Evolutionary conservation across 148 eudicot genomes (phyloP), one percentile per base, ranked within the genome.

Genomic region (Rhododendron williamsianum): DNA sequence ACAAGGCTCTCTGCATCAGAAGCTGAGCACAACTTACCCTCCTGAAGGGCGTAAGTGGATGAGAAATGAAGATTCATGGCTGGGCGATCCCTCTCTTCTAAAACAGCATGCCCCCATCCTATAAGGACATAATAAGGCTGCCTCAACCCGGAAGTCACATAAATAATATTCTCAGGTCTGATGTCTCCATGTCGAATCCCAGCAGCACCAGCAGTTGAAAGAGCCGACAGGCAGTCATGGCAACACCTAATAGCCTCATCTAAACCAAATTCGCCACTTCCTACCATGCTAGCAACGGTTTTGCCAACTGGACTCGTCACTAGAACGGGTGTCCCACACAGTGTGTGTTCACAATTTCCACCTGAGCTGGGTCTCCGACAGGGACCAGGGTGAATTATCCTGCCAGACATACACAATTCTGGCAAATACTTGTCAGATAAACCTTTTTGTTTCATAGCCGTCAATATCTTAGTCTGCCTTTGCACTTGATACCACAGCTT

Each of bases 401-500:
- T 86, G 48, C 99, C 98, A 4, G 99, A 97, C n/a, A 91, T 92
- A 85, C 74, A 89, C 80, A 97, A 63, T 71, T 93, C 92, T 30
- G 99, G 98, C 33, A 97, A 85, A 90, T 92, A 92, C 88, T 94
- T 94, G 88, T 92, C 91, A 0, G 98, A 93, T 76, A 95, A 69
- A 56, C 94, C 96, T 81, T 91, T 93, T 60, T 97, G 96, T 81
- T 92, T 95, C 96, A 97, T 95, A 25, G 94, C 80, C n/a, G 92
- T 89, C 78, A 97, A 89, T 81, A 97, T 90, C 90, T 95, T 97
- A 33, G 99, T 95, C 83, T 97, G 98, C 89, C 99, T 95, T 86
- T 97, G 99, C 38, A 97, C 99, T 84, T 92, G 99, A 89, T 97
- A 97, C 99, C 99, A 97, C 58, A 93, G 84, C 87, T 92, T 91